Evolutionary conservation across 1,284 basidiomycete species (phyloP).

Genomic region (Cutaneotrichosporon mucoides): DNA sequence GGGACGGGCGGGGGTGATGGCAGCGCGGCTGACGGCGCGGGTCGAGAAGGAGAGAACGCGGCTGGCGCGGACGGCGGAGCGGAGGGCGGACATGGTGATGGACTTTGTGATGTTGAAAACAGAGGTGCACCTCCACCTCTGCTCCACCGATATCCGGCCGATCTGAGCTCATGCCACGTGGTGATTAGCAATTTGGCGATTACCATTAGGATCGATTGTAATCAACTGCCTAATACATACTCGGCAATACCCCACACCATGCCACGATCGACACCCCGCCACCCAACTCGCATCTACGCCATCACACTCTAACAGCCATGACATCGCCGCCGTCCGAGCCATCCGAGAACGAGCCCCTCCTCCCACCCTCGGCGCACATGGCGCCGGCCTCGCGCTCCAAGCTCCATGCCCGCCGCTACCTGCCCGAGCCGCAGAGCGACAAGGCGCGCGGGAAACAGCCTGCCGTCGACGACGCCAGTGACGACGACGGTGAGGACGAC

Average conservation of each 20-base stretch:
- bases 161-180: not conserved
- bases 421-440: conserved; percentile 10
- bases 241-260: too few species aligned
- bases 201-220: not conserved
- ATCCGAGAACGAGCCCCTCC: conserved; percentile 19
- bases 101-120: conserved; percentile 1
- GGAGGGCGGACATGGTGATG: not conserved
- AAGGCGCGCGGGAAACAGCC: conserved; percentile 80
- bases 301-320: not conserved
- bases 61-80: conserved; percentile 1
- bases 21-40: not conserved
- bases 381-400: conserved; percentile 18
- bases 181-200: not conserved
- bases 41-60: not conserved
- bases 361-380: conserved; percentile 14
- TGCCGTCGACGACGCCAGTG: conserved; percentile 46
- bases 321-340: conserved; percentile 8
- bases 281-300: not conserved
- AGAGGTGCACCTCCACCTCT: too few species aligned
- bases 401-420: conserved; percentile 20
- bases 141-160: too few species aligned
- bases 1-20: too few species aligned
- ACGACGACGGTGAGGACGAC: conserved; percentile 5
- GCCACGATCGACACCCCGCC: too few species aligned
- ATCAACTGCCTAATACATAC: not conserved